phyloP scores from a whole-genome alignment of 768 basidiomycete species.

The Xerocomellus amylosporus region DNA sequence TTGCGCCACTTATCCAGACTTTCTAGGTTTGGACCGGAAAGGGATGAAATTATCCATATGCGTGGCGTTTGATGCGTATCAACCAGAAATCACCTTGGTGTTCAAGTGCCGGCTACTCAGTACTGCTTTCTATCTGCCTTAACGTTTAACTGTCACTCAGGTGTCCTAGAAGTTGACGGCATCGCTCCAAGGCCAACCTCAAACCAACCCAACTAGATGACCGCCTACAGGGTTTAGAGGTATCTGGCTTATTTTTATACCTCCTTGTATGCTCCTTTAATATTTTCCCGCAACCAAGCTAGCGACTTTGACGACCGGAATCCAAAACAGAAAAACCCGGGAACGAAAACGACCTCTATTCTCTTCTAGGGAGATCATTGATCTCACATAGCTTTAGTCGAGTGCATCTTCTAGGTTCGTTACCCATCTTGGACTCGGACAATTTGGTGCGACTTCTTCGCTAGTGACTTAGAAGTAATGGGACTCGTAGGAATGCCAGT shows the following conservation, averaged over 20 bases:
- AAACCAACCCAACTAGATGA: background rate
- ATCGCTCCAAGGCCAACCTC: slow-evolving; percentile 11
- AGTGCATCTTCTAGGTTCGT: too few relatives aligned
- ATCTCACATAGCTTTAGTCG: slow-evolving; percentile 14
- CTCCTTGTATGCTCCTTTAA: background rate
- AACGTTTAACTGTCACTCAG: slow-evolving; percentile 4
- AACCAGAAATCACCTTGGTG: slow-evolving; percentile 14
- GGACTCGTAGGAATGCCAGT: background rate
- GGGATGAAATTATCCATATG: accelerated
- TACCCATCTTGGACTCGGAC: background rate
- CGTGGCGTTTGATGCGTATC: background rate
- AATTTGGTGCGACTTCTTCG: background rate
- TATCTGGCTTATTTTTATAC: background rate
- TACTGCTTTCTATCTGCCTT: background rate
- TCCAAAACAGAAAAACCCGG: slow-evolving; percentile 10
- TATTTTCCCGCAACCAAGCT: background rate
- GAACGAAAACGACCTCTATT: background rate
- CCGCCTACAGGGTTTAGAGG: slow-evolving; percentile 10
- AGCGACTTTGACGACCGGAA: slow-evolving; percentile 5
- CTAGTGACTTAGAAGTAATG: background rate
- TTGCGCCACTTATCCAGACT: background rate
- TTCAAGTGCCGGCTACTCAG: slow-evolving; percentile 22
- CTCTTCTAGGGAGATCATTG: slow-evolving; percentile 12
- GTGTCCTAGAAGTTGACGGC: slow-evolving; percentile 17
- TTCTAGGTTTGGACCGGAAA: slow-evolving; percentile 13